These are phyloP conservation scores for Penicillium coprophilum DNA, from an alignment of 495 filamentous ascomycete species.

Conservation along the genomic window DNA sequence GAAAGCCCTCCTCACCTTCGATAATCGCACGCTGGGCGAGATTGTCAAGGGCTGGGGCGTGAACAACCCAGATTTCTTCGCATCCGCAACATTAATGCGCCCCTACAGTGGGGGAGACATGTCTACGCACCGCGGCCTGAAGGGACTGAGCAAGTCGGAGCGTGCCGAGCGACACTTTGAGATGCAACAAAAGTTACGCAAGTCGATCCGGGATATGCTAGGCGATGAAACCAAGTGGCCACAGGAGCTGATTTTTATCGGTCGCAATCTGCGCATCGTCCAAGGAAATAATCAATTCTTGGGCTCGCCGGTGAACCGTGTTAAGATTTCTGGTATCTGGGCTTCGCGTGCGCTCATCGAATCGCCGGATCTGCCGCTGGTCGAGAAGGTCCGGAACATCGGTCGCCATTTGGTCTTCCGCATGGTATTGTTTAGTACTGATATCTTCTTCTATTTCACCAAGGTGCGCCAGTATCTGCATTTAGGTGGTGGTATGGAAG, in stretches of 20 bases:
- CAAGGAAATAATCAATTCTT: conserved; percentile 80
- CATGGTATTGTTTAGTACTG: conserved; percentile 71
- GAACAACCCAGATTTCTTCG: conserved; percentile 84
- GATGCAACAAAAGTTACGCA: conserved; percentile 79
- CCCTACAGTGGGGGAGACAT: conserved; percentile 85
- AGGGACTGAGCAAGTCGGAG: conserved; percentile 58
- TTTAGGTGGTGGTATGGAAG: conserved; percentile 83
- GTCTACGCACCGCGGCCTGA: conserved; percentile 59
- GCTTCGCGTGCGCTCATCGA: conserved; percentile 77
- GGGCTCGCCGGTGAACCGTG: conserved; percentile 87
- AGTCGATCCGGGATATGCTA: conserved; percentile 80
- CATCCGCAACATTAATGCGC: conserved; percentile 81
- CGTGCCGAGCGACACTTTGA: conserved; percentile 66
- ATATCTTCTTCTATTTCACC: conserved; percentile 79
- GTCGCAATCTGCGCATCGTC: conserved; percentile 92
- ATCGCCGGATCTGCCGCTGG: conserved; percentile 56
- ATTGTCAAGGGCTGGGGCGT: conserved; percentile 82
- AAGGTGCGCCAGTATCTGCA: conserved; percentile 72
- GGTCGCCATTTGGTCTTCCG: conserved; percentile 77
- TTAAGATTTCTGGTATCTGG: conserved; percentile 94
- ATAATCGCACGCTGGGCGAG: conserved; percentile 72
- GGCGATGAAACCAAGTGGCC: conserved; percentile 92
- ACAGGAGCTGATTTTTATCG: conserved; percentile 90
- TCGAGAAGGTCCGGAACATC: conserved; percentile 56
- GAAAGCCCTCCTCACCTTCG: conserved; percentile 90